Evolutionary conservation across 139 green algal species (phyloP).

Genomic region (Chlorella ohadii): DNA sequence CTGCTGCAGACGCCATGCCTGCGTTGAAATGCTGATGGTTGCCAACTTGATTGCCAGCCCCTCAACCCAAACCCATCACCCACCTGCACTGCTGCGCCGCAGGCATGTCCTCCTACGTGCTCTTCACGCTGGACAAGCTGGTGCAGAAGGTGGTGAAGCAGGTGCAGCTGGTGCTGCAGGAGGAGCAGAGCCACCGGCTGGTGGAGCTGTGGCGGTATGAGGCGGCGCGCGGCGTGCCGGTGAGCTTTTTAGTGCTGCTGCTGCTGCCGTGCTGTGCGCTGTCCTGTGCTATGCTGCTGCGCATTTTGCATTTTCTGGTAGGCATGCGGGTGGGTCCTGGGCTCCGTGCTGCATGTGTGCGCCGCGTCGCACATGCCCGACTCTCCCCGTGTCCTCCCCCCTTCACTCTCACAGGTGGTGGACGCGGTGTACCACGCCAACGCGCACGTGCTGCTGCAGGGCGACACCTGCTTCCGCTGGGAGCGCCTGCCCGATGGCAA

Average conservation of each 20-base stretch:
- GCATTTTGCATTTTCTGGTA: too few species aligned
- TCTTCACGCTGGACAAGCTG: constrained; percentile 55
- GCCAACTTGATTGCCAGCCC: not conserved
- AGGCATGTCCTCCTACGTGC: constrained; percentile 47
- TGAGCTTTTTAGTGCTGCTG: not conserved
- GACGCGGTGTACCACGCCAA: constrained; percentile 83
- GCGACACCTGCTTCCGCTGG: constrained; percentile 81
- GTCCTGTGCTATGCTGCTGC: too few species aligned
- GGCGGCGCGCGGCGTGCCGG: constrained; percentile 45
- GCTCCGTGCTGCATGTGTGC: too few species aligned
- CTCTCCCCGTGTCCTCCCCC: too few species aligned
- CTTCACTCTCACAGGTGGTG: not conserved
- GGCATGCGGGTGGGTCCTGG: too few species aligned
- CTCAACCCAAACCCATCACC: not conserved
- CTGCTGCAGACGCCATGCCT: too few species aligned
- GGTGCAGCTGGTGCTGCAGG: constrained; percentile 64
- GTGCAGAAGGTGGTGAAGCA: constrained; percentile 93
- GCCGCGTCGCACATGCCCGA: too few species aligned
- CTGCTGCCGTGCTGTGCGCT: too few species aligned
- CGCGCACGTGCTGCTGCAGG: constrained; percentile 76
- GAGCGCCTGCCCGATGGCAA: constrained; percentile 35
- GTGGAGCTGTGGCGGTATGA: constrained; percentile 86
- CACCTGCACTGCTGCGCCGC: not conserved
- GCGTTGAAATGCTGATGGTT: too few species aligned
- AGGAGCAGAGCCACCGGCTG: constrained; percentile 76